phyloP scores from a whole-genome alignment of 345 rosid species.

The Ceriops decandra region DNA sequence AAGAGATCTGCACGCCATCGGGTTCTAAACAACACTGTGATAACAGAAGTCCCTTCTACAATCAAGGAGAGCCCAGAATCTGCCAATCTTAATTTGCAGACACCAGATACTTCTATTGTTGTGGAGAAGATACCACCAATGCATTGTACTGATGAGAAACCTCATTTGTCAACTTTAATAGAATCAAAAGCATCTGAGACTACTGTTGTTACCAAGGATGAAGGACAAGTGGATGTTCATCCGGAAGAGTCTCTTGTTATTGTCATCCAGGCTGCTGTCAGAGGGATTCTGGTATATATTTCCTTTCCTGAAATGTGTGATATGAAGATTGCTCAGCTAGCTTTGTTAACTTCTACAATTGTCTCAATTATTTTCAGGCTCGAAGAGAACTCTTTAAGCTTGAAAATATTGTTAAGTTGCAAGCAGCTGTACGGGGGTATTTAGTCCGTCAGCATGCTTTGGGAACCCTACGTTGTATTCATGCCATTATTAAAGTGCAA shows the following conservation, averaged over 20 bases:
- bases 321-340: background rate
- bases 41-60: slow-evolving; percentile 38
- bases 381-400: slow-evolving; percentile 56
- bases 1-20: slow-evolving; percentile 62
- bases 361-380: slow-evolving; percentile 42
- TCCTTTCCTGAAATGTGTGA: background rate
- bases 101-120: slow-evolving; percentile 21
- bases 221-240: slow-evolving; percentile 23
- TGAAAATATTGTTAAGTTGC: slow-evolving; percentile 73
- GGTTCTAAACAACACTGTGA: slow-evolving; percentile 54
- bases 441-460: slow-evolving; percentile 81
- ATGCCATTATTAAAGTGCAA: slow-evolving; percentile 90
- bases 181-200: slow-evolving; percentile 33
- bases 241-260: slow-evolving; percentile 45
- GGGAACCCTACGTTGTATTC: slow-evolving; percentile 85
- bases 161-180: slow-evolving; percentile 25
- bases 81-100: slow-evolving; percentile 32
- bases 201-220: slow-evolving; percentile 21
- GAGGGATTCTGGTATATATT: slow-evolving; percentile 48
- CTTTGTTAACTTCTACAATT: background rate
- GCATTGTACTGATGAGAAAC: slow-evolving; percentile 42
- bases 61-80: slow-evolving; percentile 43
- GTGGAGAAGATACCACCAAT: slow-evolving; percentile 34
- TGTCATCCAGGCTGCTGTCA: slow-evolving; percentile 55
- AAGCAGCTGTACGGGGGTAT: slow-evolving; percentile 92